Evolutionary conservation across 1,284 basidiomycete genomes (phyloP).

Genomic region (Calocybe gambosa): DNA sequence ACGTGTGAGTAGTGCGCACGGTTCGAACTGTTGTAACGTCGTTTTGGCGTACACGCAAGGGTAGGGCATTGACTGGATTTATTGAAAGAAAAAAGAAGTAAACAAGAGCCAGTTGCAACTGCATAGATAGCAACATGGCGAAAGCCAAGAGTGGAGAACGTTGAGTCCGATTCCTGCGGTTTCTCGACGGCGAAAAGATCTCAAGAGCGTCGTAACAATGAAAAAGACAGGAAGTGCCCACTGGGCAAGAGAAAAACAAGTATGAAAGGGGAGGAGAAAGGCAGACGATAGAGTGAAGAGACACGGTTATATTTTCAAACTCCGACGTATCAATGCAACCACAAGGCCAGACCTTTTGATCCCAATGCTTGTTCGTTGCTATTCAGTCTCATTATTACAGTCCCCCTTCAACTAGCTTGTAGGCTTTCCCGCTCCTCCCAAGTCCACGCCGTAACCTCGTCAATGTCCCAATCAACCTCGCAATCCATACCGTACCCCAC

Average conservation of each 20-base stretch:
- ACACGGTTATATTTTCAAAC: slow-evolving; percentile 18
- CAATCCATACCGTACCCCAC: slow-evolving; percentile 64
- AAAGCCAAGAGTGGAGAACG: slow-evolving; percentile 25
- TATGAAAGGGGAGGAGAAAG: slow-evolving; percentile 17
- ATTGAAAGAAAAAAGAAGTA: slow-evolving; percentile 19
- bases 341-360: slow-evolving; percentile 6
- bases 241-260: slow-evolving; percentile 35
- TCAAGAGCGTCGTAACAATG: slow-evolving; percentile 25
- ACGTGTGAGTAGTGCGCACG: slow-evolving; percentile 32
- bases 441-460: slow-evolving; percentile 38
- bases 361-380: background rate
- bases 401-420: slow-evolving; percentile 68
- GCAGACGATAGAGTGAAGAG: slow-evolving; percentile 14
- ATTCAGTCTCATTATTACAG: slow-evolving; percentile 33
- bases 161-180: slow-evolving; percentile 53
- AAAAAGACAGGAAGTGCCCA: slow-evolving; percentile 52
- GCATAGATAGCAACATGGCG: slow-evolving; percentile 25
- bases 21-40: slow-evolving; percentile 26
- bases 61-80: slow-evolving; percentile 21
- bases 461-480: slow-evolving; percentile 46
- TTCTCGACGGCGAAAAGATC: slow-evolving; percentile 33
- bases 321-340: slow-evolving; percentile 23
- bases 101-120: slow-evolving; percentile 25
- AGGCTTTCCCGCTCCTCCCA: slow-evolving; percentile 51
- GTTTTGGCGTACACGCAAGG: slow-evolving; percentile 15